Evolutionary conservation across 129 eudicot species (phyloP).

Genomic region (Centrapalus pauciflorus): DNA sequence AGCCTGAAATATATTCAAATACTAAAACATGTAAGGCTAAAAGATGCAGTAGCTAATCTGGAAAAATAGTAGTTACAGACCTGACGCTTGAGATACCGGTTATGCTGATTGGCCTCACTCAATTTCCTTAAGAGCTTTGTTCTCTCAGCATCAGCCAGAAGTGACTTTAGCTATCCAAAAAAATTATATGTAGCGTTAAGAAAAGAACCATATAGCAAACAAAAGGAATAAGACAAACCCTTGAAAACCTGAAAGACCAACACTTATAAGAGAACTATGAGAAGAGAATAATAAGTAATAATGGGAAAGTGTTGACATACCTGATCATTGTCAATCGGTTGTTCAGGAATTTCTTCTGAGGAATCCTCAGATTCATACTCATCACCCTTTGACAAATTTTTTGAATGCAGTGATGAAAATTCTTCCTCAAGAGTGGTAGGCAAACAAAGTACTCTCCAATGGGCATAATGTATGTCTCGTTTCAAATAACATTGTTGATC

Average conservation of each 20-base stretch:
- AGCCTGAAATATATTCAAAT: neutral
- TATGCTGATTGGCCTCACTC: conserved; percentile 93
- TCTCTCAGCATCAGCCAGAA: conserved; percentile 80
- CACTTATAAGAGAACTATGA: neutral
- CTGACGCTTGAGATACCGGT: conserved; percentile 87
- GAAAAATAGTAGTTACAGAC: conserved; percentile 23
- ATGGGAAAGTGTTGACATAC: conserved; percentile 23
- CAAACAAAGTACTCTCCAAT: conserved; percentile 41
- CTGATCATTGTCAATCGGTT: conserved; percentile 47
- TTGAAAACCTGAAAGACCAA: neutral
- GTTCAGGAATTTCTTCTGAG: conserved; percentile 25
- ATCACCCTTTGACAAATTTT: conserved; percentile 26
- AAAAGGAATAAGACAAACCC: neutral
- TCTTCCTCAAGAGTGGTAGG: conserved; percentile 49
- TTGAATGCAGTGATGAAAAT: conserved; percentile 37
- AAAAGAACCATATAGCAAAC: neutral
- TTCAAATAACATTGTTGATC: conserved; percentile 20
- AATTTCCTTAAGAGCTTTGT: conserved; percentile 69
- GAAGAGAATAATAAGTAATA: neutral
- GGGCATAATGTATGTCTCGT: conserved; percentile 15
- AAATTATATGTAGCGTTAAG: neutral
- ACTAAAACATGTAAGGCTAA: neutral
- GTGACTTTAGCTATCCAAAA: conserved; percentile 51
- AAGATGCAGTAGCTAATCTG: neutral
- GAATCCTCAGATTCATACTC: conserved; percentile 20